Conservation (phyloP, 176 grass and related monocot species). For the Stipa capillata region DNA sequence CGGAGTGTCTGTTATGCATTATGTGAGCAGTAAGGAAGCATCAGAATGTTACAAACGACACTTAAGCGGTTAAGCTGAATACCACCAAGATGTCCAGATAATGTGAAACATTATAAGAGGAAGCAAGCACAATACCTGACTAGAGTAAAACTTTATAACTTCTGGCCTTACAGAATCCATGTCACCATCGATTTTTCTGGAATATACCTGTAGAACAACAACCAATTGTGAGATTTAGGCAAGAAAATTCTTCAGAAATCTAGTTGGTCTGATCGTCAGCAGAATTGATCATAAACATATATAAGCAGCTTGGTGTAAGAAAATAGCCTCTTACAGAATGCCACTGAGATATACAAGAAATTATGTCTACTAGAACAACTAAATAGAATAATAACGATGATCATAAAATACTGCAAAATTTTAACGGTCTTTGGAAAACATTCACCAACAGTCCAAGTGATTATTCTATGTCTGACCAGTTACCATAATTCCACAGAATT, state of each 20-base stretch:
- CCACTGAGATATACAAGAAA: not conserved
- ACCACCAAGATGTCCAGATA: not conserved
- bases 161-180: constrained; percentile 79
- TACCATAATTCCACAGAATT: not conserved
- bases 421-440: not conserved
- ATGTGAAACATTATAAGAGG: not conserved
- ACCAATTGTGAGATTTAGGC: not conserved
- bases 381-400: not conserved
- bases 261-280: not conserved
- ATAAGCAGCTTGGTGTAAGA: not conserved
- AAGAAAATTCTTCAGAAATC: not conserved
- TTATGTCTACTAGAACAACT: not conserved
- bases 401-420: not conserved
- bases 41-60: not conserved
- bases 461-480: not conserved
- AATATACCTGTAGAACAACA: constrained; percentile 41
- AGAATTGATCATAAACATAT: not conserved
- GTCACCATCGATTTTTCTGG: constrained; percentile 61
- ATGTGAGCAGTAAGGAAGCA: not conserved
- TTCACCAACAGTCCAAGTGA: not conserved
- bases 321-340: not conserved
- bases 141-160: constrained; percentile 60
- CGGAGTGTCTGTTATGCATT: not conserved
- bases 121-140: constrained; percentile 18
- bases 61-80: not conserved